phyloP scores from a whole-genome alignment of 257 asterid genomes.

The Haberlea rhodopensis region DNA sequence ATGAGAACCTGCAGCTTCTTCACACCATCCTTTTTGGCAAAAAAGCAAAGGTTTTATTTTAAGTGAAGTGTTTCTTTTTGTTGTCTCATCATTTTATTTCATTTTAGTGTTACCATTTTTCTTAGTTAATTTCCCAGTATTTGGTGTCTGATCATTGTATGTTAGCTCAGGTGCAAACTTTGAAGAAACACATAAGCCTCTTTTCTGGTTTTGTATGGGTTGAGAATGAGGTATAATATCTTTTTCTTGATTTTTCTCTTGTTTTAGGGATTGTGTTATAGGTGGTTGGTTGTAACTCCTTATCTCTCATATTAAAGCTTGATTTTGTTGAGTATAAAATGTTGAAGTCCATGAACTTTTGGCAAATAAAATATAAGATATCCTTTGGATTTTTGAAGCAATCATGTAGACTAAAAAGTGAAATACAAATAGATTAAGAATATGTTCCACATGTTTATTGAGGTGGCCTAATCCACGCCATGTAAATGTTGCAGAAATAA shows the following conservation, averaged over 20 bases:
- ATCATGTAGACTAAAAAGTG: not conserved
- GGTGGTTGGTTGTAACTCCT: not conserved
- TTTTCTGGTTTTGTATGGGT: constrained; percentile 91
- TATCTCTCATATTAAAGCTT: not conserved
- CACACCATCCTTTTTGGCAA: constrained; percentile 84
- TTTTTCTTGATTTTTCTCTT: not conserved
- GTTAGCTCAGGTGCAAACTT: constrained; percentile 48
- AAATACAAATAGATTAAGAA: not conserved
- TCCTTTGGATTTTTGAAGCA: too few relatives aligned
- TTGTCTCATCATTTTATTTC: not conserved
- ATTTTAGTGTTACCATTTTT: constrained; percentile 3
- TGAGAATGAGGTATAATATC: constrained; percentile 65
- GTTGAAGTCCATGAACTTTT: not conserved
- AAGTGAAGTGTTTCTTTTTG: constrained; percentile 1
- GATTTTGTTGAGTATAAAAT: not conserved
- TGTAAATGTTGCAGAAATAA: constrained; percentile 4
- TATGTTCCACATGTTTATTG: not conserved
- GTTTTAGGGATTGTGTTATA: not conserved
- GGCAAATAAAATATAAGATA: too few relatives aligned
- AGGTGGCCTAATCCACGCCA: not conserved
- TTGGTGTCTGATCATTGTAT: constrained; percentile 18
- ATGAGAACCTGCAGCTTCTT: constrained; percentile 80
- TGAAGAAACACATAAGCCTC: constrained; percentile 82
- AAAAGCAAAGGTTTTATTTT: constrained; percentile 64
- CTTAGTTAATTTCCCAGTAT: constrained; percentile 16